Percentiles rank a stretch among this genome's conserved stretches.
Evolutionary conservation across 805 yeast genomes (phyloP).

Genomic region (Yarrowia hollandica): DNA sequence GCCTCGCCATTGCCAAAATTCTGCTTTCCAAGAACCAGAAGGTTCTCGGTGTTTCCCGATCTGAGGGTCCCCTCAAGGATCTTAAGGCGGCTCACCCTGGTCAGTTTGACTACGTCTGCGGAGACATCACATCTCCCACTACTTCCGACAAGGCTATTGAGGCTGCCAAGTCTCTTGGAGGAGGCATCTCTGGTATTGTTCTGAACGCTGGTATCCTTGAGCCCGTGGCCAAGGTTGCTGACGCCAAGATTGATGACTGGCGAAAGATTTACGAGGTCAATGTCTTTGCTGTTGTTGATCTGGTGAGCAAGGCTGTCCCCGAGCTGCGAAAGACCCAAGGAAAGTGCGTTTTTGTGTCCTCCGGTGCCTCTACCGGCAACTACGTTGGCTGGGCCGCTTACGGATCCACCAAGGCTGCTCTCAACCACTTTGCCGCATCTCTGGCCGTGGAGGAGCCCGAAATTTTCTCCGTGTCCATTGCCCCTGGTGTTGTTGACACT

Average conservation of each 20-base stretch:
- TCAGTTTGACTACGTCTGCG: slow-evolving; percentile 44
- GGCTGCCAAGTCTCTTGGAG: slow-evolving; percentile 49
- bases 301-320: slow-evolving; percentile 57
- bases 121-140: slow-evolving; percentile 52
- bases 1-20: slow-evolving; percentile 65
- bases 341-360: slow-evolving; percentile 73
- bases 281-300: slow-evolving; percentile 68
- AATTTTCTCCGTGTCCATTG: slow-evolving; percentile 67
- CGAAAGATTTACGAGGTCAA: slow-evolving; percentile 68
- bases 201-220: slow-evolving; percentile 77
- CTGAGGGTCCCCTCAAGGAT: slow-evolving; percentile 49
- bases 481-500: slow-evolving; percentile 95
- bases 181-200: slow-evolving; percentile 54
- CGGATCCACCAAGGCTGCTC: slow-evolving; percentile 88
- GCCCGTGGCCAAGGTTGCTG: slow-evolving; percentile 60
- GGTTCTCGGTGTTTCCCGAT: slow-evolving; percentile 74
- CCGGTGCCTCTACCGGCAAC: slow-evolving; percentile 76
- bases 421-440: slow-evolving; percentile 71
- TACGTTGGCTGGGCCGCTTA: slow-evolving; percentile 87
- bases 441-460: slow-evolving; percentile 67
- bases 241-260: slow-evolving; percentile 62
- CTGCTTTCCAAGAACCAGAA: slow-evolving; percentile 48
- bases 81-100: slow-evolving; percentile 44
- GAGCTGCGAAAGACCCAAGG: slow-evolving; percentile 59
- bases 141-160: slow-evolving; percentile 45